Evolutionary conservation across 208 protist genomes (phyloP).

Genomic region (Naegleria lovaniensis): DNA sequence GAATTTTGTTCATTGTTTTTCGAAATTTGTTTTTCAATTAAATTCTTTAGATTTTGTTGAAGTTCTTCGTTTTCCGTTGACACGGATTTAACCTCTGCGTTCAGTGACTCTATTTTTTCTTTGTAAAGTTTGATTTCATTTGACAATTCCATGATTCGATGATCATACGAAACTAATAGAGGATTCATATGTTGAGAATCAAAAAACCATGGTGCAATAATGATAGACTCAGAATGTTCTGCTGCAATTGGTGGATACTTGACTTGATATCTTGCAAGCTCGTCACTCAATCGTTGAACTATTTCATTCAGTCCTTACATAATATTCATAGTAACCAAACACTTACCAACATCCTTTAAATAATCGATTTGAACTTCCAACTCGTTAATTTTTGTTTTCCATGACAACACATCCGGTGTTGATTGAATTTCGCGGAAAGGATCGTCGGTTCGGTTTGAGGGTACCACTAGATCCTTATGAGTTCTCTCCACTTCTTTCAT

Average conservation of each 20-base stretch:
- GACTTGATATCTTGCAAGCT: neutral
- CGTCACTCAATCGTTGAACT: neutral
- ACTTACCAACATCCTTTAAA: neutral
- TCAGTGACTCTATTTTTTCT: neutral
- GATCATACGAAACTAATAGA: neutral
- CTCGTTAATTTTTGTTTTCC: neutral
- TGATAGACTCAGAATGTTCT: neutral
- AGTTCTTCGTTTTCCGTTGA: neutral
- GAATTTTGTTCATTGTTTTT: neutral
- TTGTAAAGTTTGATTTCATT: constrained; percentile 12
- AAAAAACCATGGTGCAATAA: neutral
- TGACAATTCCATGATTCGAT: neutral
- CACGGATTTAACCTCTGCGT: neutral
- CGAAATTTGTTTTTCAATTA: neutral
- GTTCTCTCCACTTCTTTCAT: neutral
- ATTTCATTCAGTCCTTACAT: neutral
- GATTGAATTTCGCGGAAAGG: neutral
- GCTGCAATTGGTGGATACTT: constrained; percentile 1
- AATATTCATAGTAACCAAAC: neutral
- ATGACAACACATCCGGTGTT: neutral
- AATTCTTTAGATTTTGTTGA: neutral
- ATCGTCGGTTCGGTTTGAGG: neutral
- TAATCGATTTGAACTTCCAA: neutral
- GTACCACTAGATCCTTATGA: neutral
- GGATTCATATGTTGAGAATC: constrained; percentile 14